Conservation (phyloP, 371 early-diverging fungal species). For the Dichotomocladium elegans region DNA sequence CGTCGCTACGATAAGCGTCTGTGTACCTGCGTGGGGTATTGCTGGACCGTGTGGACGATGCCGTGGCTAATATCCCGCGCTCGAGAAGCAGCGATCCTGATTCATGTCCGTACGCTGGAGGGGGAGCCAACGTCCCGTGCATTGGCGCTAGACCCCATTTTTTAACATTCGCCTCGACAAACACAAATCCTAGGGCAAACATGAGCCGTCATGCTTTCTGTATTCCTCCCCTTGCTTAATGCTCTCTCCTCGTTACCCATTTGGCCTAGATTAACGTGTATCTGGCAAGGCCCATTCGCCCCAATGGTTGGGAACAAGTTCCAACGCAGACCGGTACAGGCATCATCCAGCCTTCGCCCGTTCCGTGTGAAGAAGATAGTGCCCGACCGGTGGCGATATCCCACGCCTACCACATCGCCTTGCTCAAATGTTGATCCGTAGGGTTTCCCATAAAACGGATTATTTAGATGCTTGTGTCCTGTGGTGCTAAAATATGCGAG, state of each 20-base stretch:
- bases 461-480: conserved; percentile 62
- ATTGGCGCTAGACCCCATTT: conserved; percentile 78
- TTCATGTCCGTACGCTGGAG: conserved; percentile 62
- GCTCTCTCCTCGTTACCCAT: conserved; percentile 11
- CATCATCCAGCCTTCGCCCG: conserved; percentile 60
- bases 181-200: conserved; percentile 48
- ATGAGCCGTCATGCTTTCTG: background rate
- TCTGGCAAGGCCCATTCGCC: conserved; percentile 61
- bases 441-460: conserved; percentile 57
- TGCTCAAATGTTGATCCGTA: conserved; percentile 60
- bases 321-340: conserved; percentile 50
- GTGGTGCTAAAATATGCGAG: conserved; percentile 67
- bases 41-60: background rate
- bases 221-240: background rate
- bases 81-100: conserved; percentile 49
- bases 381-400: conserved; percentile 74
- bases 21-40: background rate
- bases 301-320: conserved; percentile 63
- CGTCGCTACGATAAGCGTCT: conserved; percentile 1
- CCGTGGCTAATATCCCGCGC: conserved; percentile 11
- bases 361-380: conserved; percentile 77
- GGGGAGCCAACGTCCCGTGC: conserved; percentile 67
- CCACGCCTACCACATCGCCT: conserved; percentile 78
- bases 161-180: conserved; percentile 81
- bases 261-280: conserved; percentile 64